Evolutionary conservation across 1,284 basidiomycete species (phyloP), one percentile per base, ranked within the genome.

Genomic region (Wolfiporia cocos): DNA sequence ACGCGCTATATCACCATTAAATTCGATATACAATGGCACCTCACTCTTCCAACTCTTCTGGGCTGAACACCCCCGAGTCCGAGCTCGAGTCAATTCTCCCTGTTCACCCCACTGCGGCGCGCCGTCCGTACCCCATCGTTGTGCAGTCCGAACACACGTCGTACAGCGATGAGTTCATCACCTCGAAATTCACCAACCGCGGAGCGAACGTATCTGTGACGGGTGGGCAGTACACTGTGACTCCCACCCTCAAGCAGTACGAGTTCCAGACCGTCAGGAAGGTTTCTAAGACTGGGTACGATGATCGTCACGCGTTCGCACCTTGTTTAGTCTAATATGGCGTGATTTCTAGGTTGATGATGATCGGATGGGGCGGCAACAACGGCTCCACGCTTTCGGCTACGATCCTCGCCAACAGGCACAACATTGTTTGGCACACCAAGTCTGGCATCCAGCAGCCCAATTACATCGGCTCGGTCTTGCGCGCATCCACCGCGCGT

Each of bases 311-410:
- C 7, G 9, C 7, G 26, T 28, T 28, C 26, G 14, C 26, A 14
- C 14, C 26, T 7, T 42, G 10, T 37, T n/a, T n/a, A n/a, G n/a
- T n/a, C n/a, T n/a, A n/a, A n/a, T n/a, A n/a, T n/a, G n/a, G n/a
- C n/a, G n/a, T n/a, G n/a, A n/a, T n/a, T n/a, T n/a, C 2, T 51
- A 95, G 95, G 47, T 76, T 98, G 53, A 90, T 99, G 88, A 86
- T 99, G 76, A 86, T 98, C 59, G 95, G 95, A 51, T 70, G 94
- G 52, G 95, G 95, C 52, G 95, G 95, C 48, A 99, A 99, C 79
- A 99, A 99, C 63, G 95, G 95, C 47, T 83, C 90, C 43, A 99
- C 95, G 34, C 79, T 98, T 46, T 86, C 86, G 53, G 94, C 96
- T 21, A 96, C 93, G 52, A 83, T 98, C 62, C 81, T 98, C 56